phyloP scores from a whole-genome alignment of 2,329 filamentous ascomycete species.

The Dryadomyces quercus-mongolicae region DNA sequence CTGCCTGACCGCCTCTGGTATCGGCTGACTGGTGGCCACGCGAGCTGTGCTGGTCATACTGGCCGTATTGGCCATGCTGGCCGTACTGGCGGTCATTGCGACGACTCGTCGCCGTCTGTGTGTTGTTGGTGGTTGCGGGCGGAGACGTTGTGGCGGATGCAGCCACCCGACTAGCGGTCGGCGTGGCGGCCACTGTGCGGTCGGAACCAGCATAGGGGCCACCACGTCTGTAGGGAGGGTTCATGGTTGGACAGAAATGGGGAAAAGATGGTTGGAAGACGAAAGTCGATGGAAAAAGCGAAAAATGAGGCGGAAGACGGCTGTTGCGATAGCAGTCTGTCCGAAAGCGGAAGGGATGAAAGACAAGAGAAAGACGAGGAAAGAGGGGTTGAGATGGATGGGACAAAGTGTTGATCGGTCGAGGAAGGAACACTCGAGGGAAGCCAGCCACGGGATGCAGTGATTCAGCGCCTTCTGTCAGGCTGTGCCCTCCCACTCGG shows the following conservation, averaged over 20 bases:
- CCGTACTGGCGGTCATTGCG: slow-evolving; percentile 21
- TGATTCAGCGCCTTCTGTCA: background rate
- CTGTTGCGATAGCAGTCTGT: too few relatives aligned
- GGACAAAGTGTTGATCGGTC: background rate
- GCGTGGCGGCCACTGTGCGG: slow-evolving; percentile 1
- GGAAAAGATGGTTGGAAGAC: background rate
- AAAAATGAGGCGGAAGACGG: background rate
- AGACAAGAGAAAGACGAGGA: background rate
- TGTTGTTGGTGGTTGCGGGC: slow-evolving; percentile 1
- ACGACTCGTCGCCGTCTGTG: slow-evolving; percentile 12
- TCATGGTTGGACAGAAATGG: slow-evolving; percentile 1
- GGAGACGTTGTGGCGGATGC: background rate
- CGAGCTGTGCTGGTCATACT: background rate
- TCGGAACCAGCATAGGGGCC: slow-evolving; percentile 6
- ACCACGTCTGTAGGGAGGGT: background rate
- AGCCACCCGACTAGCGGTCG: slow-evolving; percentile 4
- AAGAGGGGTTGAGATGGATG: background rate
- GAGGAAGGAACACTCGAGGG: background rate
- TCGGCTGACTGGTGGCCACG: too few relatives aligned
- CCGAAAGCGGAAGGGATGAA: background rate
- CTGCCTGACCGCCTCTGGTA: background rate
- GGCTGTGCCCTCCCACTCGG: background rate
- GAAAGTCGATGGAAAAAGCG: background rate
- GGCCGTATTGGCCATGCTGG: background rate
- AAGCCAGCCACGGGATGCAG: slow-evolving; percentile 1